These are phyloP conservation scores for Globisporangium megalacanthum DNA, from an alignment of 352 stramenopile genomes.

Conservation along the genomic window DNA sequence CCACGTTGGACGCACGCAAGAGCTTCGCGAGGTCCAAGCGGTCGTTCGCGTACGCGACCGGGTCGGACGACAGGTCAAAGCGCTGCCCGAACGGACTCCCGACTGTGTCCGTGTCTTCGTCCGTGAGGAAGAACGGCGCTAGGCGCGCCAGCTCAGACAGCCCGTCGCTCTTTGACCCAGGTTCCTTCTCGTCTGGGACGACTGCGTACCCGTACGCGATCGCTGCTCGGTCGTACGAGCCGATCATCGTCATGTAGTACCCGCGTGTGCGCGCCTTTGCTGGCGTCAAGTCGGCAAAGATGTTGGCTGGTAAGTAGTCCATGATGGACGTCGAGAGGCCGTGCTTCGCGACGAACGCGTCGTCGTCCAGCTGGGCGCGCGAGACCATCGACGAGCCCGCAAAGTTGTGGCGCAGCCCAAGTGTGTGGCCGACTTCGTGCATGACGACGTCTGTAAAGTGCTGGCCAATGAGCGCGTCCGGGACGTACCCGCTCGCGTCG, in stretches of 20 bases:
- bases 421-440: constrained; percentile 87
- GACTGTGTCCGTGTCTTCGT: constrained; percentile 38
- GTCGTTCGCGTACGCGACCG: constrained; percentile 52
- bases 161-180: constrained; percentile 32
- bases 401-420: constrained; percentile 87
- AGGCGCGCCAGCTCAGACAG: constrained; percentile 36
- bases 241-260: constrained; percentile 70
- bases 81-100: constrained; percentile 46
- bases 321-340: constrained; percentile 72
- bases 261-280: constrained; percentile 27
- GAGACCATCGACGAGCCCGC: constrained; percentile 47
- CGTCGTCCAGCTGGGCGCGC: constrained; percentile 47
- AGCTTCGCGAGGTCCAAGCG: constrained; percentile 41
- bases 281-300: constrained; percentile 62
- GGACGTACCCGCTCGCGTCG: constrained; percentile 20
- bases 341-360: constrained; percentile 37
- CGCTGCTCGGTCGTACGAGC: constrained; percentile 70
- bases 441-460: constrained; percentile 79
- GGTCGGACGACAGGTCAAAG: constrained; percentile 56
- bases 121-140: constrained; percentile 56
- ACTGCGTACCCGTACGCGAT: constrained; percentile 84
- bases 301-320: constrained; percentile 84
- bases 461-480: constrained; percentile 50
- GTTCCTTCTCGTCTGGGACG: constrained; percentile 30
- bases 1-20: constrained; percentile 25